Evolutionary conservation across 305 asterid genomes (phyloP).

Genomic region (Solanum hybrid): DNA sequence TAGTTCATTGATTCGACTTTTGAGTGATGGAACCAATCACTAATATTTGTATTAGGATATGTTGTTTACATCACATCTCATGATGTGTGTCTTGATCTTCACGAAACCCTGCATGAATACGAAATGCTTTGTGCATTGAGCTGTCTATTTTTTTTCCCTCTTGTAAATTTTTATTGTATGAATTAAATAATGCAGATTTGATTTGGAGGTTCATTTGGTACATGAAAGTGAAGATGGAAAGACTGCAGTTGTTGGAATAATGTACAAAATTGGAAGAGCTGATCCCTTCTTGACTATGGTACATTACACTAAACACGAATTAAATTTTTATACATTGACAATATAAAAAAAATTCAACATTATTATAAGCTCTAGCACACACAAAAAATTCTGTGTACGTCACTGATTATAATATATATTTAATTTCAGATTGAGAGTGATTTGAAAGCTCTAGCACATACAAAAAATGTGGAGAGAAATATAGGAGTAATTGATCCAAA

Average conservation of each 20-base stretch:
- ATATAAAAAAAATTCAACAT: too few relatives aligned
- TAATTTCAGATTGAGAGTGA: slow-evolving; percentile 20
- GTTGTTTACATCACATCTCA: not conserved
- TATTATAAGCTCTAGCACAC: fast-evolving
- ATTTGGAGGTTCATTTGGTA: slow-evolving; percentile 55
- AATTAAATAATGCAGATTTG: slow-evolving; percentile 25
- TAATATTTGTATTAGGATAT: not conserved
- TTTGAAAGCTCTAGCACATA: slow-evolving; percentile 21
- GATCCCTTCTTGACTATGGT: slow-evolving; percentile 35
- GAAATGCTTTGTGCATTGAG: not conserved
- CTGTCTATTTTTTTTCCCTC: too few relatives aligned
- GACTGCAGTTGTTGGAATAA: slow-evolving; percentile 48
- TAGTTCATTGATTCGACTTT: not conserved
- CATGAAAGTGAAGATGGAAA: slow-evolving; percentile 36
- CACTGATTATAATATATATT: not conserved
- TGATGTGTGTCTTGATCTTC: not conserved
- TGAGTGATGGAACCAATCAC: fast-evolving
- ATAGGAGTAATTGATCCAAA: slow-evolving; percentile 43
- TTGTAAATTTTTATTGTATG: not conserved
- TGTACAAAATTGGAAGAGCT: slow-evolving; percentile 43
- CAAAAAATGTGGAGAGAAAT: slow-evolving; percentile 9
- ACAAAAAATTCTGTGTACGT: not conserved
- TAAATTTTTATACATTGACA: not conserved
- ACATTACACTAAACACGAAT: slow-evolving; percentile 3
- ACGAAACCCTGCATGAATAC: not conserved